Evolutionary conservation across 2,329 filamentous ascomycete genomes (phyloP).

Genomic region (Botrytis tulipae): DNA sequence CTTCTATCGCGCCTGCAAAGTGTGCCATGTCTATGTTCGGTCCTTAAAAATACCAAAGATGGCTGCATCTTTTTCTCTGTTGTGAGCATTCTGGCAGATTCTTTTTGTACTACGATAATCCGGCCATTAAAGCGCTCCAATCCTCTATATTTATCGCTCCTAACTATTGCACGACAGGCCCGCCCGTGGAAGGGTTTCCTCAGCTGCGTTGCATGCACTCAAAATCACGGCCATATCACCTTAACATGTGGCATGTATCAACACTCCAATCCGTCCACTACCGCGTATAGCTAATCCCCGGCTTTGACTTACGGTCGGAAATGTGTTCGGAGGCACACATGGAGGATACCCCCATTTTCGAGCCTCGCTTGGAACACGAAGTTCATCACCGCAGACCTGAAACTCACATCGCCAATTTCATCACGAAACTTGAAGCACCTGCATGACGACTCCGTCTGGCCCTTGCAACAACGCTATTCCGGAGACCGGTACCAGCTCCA

Average conservation of each 20-base stretch:
- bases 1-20: background rate
- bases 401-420: background rate
- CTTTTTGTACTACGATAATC: background rate
- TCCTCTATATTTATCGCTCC: background rate
- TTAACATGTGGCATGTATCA: background rate
- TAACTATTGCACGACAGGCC: background rate
- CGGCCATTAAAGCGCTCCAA: background rate
- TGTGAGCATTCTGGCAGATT: background rate
- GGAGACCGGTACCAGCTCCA: background rate
- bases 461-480: background rate
- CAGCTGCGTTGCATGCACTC: background rate
- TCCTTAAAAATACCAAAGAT: background rate
- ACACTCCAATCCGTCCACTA: background rate
- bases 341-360: background rate
- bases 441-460: background rate
- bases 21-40: background rate
- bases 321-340: background rate
- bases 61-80: background rate
- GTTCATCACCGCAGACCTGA: background rate
- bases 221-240: background rate
- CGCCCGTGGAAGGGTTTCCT: rapidly evolving
- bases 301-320: background rate
- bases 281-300: background rate
- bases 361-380: background rate
- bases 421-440: background rate